Percentiles rank a stretch among this genome's conserved stretches.
Conservation (phyloP, 2,329 filamentous ascomycete species). For the Fusarium scirpi region DNA sequence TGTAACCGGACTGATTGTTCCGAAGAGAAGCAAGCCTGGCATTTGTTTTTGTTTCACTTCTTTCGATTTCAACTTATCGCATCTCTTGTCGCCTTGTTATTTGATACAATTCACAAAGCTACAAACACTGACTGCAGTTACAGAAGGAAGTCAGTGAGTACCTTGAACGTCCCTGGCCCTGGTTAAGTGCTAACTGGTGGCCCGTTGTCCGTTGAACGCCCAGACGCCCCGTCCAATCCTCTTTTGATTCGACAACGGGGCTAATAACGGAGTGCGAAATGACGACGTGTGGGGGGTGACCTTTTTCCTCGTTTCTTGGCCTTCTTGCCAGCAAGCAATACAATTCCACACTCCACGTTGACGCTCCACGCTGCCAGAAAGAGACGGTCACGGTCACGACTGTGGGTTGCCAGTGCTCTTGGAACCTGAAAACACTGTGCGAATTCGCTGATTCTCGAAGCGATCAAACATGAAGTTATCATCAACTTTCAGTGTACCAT, state of each 20-base stretch:
- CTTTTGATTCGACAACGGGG: constrained; percentile 47
- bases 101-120: neutral
- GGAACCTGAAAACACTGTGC: constrained; percentile 40
- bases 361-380: constrained; percentile 34
- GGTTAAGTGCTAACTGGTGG: constrained; percentile 6
- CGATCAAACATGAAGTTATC: constrained; percentile 16
- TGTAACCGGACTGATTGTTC: constrained; percentile 17
- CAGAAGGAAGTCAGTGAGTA: neutral
- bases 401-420: constrained; percentile 48
- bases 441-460: constrained; percentile 17
- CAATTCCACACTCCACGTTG: constrained; percentile 8
- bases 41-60: neutral
- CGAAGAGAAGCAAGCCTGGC: constrained; percentile 2
- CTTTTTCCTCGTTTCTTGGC: constrained; percentile 38
- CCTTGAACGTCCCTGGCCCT: constrained; percentile 23
- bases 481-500: constrained; percentile 3
- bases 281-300: constrained; percentile 47
- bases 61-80: neutral
- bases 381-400: constrained; percentile 9
- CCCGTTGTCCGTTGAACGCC: constrained; percentile 44
- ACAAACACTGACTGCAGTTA: neutral
- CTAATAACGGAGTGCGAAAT: constrained; percentile 48
- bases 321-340: constrained; percentile 39
- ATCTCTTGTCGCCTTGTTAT: neutral
- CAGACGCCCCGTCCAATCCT: constrained; percentile 36